These are phyloP conservation scores for Mortierella sp. DNA, from an alignment of 371 early-diverging fungal species.

Conservation along the genomic window DNA sequence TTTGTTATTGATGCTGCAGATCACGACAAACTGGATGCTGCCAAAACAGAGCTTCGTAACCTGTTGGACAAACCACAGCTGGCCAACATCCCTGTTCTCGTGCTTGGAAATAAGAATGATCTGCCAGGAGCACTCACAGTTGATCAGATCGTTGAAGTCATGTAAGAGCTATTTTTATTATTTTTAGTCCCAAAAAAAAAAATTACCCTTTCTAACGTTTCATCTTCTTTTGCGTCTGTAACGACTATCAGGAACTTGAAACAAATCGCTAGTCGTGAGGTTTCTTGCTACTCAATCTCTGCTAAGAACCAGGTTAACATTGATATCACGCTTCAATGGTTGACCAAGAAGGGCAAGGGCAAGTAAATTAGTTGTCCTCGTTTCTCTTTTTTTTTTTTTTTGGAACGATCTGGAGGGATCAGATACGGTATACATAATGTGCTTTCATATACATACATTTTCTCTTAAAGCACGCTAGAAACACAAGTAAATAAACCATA, in stretches of 20 bases:
- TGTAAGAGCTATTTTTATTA: no score
- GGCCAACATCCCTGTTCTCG: slow-evolving; percentile 94
- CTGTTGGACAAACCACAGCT: slow-evolving; percentile 93
- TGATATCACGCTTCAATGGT: slow-evolving; percentile 97
- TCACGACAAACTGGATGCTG: slow-evolving; percentile 91
- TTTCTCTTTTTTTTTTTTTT: no score
- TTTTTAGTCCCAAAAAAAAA: slow-evolving; percentile 9
- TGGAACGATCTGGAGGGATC: no score
- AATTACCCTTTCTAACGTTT: no score
- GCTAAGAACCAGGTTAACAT: slow-evolving; percentile 98
- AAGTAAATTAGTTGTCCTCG: no score
- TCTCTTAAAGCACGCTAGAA: not conserved
- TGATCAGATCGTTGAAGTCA: slow-evolving; percentile 91
- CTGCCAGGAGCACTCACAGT: slow-evolving; percentile 89
- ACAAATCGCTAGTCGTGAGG: slow-evolving; percentile 94
- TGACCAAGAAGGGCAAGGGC: slow-evolving; percentile 86
- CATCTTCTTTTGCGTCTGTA: not conserved
- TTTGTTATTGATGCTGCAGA: slow-evolving; percentile 99
- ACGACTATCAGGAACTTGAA: slow-evolving; percentile 79
- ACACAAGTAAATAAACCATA: not conserved
- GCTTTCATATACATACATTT: not conserved
- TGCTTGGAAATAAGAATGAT: slow-evolving; percentile 99
- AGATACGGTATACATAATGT: not conserved
- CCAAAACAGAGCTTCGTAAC: slow-evolving; percentile 90
- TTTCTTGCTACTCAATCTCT: slow-evolving; percentile 99